Percentiles rank a stretch among this genome's conserved stretches.
Evolutionary conservation across 768 basidiomycete species (phyloP).

Genomic region (Pisolithus marmoratus): DNA sequence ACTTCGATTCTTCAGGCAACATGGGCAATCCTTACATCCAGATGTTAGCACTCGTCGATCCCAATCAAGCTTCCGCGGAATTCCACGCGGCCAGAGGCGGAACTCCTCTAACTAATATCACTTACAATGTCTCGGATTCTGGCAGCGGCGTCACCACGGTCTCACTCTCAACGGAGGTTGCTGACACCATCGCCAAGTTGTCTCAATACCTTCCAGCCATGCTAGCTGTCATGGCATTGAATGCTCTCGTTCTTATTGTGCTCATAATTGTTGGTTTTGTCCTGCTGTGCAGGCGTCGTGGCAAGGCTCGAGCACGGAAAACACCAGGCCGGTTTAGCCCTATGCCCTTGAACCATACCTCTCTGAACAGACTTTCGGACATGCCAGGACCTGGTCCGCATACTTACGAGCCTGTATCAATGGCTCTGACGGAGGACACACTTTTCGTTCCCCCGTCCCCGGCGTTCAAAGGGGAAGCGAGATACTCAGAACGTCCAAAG

Average conservation of each 20-base stretch:
- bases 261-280: constrained; percentile 50
- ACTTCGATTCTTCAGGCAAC: constrained; percentile 56
- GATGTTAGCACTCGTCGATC: constrained; percentile 63
- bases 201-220: constrained; percentile 65
- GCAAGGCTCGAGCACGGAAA: constrained; percentile 32
- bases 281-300: constrained; percentile 46
- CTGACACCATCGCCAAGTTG: constrained; percentile 56
- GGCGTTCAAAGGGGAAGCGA: constrained; percentile 40
- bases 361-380: constrained; percentile 29
- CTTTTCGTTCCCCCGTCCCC: constrained; percentile 51
- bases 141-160: constrained; percentile 41
- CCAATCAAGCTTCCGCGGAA: constrained; percentile 62
- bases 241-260: constrained; percentile 61
- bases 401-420: constrained; percentile 68
- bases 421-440: constrained; percentile 42
- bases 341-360: constrained; percentile 46
- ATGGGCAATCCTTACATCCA: constrained; percentile 79
- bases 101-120: constrained; percentile 57
- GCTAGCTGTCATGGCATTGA: constrained; percentile 71
- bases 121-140: constrained; percentile 48
- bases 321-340: constrained; percentile 45
- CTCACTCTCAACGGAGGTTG: constrained; percentile 52
- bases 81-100: constrained; percentile 69
- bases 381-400: constrained; percentile 38
- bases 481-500: constrained; percentile 35